Evolutionary conservation across 169 alveolate species (phyloP).

Genomic region (Plasmodium billcollinsi): DNA sequence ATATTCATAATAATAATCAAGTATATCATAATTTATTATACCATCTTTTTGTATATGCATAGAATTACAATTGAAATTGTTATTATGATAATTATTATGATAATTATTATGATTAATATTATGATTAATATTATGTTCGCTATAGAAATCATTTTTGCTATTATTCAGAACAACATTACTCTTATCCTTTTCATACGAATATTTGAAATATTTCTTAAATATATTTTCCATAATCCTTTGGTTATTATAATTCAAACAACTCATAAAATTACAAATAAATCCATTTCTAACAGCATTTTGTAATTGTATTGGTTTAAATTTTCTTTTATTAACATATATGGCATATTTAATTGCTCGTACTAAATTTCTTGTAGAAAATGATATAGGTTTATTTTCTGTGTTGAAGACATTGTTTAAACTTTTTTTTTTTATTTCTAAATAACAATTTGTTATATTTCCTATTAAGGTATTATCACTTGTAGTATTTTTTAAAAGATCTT

Average conservation of each 20-base stretch:
- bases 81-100: neutral
- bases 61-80: neutral
- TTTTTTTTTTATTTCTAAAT: slow-evolving; percentile 67
- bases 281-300: slow-evolving; percentile 47
- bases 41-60: slow-evolving; percentile 72
- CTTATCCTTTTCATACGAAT: neutral
- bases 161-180: neutral
- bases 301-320: slow-evolving; percentile 30
- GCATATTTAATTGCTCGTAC: slow-evolving; percentile 68
- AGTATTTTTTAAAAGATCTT: slow-evolving; percentile 60
- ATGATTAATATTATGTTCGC: no score
- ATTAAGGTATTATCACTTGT: slow-evolving; percentile 72
- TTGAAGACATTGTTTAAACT: slow-evolving; percentile 36
- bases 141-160: no score
- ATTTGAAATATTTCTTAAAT: slow-evolving; percentile 56
- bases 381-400: slow-evolving; percentile 41
- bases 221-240: slow-evolving; percentile 40
- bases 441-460: slow-evolving; percentile 79
- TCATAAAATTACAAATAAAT: slow-evolving; percentile 52
- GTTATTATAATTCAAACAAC: slow-evolving; percentile 26
- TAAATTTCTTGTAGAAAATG: slow-evolving; percentile 71
- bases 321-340: slow-evolving; percentile 49
- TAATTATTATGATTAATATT: no score
- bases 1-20: slow-evolving; percentile 51
- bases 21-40: slow-evolving; percentile 12